Conservation (phyloP, 805 yeast genomes). For the Nakazawaea siamensis region DNA sequence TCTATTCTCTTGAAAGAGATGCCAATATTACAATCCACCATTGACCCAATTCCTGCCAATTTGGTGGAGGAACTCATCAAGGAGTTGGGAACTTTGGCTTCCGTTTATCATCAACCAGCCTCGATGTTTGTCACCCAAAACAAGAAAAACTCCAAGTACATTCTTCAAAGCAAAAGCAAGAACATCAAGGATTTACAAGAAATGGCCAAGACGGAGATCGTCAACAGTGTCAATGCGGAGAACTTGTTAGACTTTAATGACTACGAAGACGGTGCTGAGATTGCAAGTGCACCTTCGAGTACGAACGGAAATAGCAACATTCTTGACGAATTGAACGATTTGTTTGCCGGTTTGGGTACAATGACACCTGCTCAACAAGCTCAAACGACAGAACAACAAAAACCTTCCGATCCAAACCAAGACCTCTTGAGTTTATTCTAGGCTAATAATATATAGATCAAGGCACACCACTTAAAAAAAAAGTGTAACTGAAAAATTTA, state of each 20-base stretch:
- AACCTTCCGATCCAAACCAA: slow-evolving; percentile 4
- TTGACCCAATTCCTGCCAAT: slow-evolving; percentile 61
- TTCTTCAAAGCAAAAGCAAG: slow-evolving; percentile 27
- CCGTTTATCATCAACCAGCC: slow-evolving; percentile 84
- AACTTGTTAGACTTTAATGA: slow-evolving; percentile 82
- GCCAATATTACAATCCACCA: slow-evolving; percentile 66
- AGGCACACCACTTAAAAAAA: background rate
- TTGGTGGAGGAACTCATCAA: slow-evolving; percentile 58
- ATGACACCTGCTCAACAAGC: slow-evolving; percentile 16
- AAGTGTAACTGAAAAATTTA: background rate
- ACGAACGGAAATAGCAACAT: slow-evolving; percentile 26
- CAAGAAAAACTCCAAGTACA: slow-evolving; percentile 11
- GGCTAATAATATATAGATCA: no score
- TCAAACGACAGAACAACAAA: slow-evolving; percentile 8
- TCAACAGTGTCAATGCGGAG: slow-evolving; percentile 55
- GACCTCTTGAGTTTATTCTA: slow-evolving; percentile 19
- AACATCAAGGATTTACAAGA: slow-evolving; percentile 72
- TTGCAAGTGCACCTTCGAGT: slow-evolving; percentile 5
- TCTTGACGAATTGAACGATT: slow-evolving; percentile 68
- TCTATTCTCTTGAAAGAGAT: slow-evolving; percentile 50
- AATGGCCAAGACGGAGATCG: slow-evolving; percentile 70
- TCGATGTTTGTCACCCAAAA: slow-evolving; percentile 38
- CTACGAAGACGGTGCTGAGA: slow-evolving; percentile 29
- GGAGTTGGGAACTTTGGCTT: slow-evolving; percentile 80
- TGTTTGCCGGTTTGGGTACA: slow-evolving; percentile 39